Conservation (phyloP, 225 moss, liverwort and hornwort genomes). For the Pleurozium schreberi region DNA sequence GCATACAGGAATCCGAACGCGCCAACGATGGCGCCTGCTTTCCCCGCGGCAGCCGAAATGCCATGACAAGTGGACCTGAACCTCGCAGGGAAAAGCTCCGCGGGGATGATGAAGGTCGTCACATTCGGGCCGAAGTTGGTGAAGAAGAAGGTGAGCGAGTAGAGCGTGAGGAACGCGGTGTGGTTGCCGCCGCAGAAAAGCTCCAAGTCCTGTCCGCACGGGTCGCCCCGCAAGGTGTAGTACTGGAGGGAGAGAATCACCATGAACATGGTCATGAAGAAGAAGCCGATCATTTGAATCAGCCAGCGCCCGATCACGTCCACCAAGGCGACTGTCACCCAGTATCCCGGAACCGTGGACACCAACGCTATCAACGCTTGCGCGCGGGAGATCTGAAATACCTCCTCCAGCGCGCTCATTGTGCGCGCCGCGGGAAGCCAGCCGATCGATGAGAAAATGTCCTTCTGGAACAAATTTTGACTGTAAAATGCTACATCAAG, state of each 20-base stretch:
- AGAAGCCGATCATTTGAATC: slow-evolving; percentile 54
- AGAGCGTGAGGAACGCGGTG: slow-evolving; percentile 7
- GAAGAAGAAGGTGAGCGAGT: slow-evolving; percentile 25
- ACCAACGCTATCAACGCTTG: slow-evolving; percentile 37
- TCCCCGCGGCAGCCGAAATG: slow-evolving; percentile 12
- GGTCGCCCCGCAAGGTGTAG: slow-evolving; percentile 19
- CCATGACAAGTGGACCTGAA: slow-evolving; percentile 20
- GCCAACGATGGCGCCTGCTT: slow-evolving; percentile 5
- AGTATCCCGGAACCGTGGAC: slow-evolving; percentile 36
- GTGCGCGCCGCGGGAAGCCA: slow-evolving; percentile 25
- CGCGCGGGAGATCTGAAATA: slow-evolving; percentile 13
- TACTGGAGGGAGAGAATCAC: slow-evolving; percentile 15
- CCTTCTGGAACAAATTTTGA: not conserved
- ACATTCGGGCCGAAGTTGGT: slow-evolving; percentile 22
- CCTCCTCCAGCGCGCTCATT: slow-evolving; percentile 33
- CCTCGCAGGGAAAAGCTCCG: slow-evolving; percentile 18
- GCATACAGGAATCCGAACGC: slow-evolving; percentile 18
- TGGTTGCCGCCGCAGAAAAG: slow-evolving; percentile 19
- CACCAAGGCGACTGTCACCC: slow-evolving; percentile 16
- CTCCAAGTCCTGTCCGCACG: not conserved
- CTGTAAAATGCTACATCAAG: not conserved
- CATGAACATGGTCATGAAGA: slow-evolving; percentile 17
- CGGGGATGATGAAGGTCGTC: slow-evolving; percentile 18
- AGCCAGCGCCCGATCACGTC: slow-evolving; percentile 32
- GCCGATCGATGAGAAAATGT: slow-evolving; percentile 29